These are phyloP conservation scores for Acanthamoeba polyphaga DNA, from an alignment of 208 protist species.

Conservation along the genomic window DNA sequence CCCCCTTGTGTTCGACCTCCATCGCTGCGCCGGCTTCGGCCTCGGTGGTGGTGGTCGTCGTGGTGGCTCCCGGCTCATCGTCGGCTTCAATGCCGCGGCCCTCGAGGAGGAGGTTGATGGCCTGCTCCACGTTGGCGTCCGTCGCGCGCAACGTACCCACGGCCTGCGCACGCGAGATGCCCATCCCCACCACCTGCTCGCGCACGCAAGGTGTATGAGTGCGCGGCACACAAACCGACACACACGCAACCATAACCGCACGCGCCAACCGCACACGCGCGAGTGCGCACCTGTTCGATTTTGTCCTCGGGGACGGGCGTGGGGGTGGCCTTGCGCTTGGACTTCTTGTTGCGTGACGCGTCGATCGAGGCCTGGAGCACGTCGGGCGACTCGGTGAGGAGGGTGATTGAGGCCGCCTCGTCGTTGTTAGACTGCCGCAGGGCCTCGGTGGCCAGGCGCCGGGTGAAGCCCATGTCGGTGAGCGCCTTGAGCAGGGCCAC, in stretches of 20 bases:
- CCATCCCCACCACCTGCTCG: neutral
- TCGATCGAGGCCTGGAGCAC: conserved; percentile 25
- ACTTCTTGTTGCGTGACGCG: neutral
- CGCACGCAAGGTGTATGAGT: neutral
- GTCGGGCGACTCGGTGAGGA: conserved; percentile 43
- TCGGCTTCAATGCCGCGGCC: conserved; percentile 32
- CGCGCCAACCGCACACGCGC: too few relatives aligned
- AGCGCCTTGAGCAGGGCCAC: conserved; percentile 27
- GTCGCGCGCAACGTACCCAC: conserved; percentile 20
- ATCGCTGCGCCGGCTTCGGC: neutral
- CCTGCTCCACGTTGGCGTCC: neutral
- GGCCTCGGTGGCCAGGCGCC: conserved; percentile 32
- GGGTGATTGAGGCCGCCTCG: conserved; percentile 39
- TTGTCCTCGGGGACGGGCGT: neutral
- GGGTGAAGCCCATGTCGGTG: conserved; percentile 53
- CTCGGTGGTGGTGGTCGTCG: neutral
- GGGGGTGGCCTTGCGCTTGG: neutral
- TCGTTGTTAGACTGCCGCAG: conserved; percentile 70
- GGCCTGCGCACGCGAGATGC: conserved; percentile 24
- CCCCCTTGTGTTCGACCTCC: neutral
- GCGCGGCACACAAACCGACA: neutral
- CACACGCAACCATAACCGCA: neutral
- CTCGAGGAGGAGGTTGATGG: conserved; percentile 66
- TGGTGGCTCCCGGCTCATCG: neutral
- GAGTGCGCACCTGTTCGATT: conserved; percentile 6